Percentiles rank a stretch among this genome's conserved stretches.
Conservation (phyloP, 2,329 filamentous ascomycete genomes). For the Pestalotiopsis sp. region DNA sequence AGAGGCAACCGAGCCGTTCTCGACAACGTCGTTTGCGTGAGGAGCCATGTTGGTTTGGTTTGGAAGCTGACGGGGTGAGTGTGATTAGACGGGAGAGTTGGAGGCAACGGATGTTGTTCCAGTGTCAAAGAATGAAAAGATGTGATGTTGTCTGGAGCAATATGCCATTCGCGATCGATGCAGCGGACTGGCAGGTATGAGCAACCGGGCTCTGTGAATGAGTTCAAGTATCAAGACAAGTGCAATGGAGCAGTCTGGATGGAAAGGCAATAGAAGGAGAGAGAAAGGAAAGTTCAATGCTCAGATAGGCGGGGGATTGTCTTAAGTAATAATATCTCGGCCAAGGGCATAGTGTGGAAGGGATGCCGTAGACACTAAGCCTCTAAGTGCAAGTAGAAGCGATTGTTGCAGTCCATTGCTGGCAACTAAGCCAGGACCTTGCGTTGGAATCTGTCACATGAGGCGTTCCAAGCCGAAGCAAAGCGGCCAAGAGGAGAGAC, state of each 20-base stretch:
- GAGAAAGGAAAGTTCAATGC: constrained; percentile 2
- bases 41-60: constrained; percentile 50
- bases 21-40: constrained; percentile 49
- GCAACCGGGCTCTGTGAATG: background rate
- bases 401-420: constrained; percentile 31
- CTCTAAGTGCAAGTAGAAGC: constrained; percentile 59
- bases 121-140: constrained; percentile 7
- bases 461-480: constrained; percentile 21
- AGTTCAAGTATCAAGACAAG: background rate
- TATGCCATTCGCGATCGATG: constrained; percentile 5
- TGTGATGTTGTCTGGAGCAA: constrained; percentile 6
- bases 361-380: constrained; percentile 41
- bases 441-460: constrained; percentile 20
- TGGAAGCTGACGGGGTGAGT: background rate
- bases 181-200: background rate
- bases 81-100: background rate
- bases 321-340: constrained; percentile 28
- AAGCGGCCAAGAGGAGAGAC: constrained; percentile 16
- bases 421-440: constrained; percentile 8
- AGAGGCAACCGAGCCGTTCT: constrained; percentile 32
- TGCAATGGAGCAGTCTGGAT: background rate
- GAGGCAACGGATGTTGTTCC: background rate
- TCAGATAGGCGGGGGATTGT: constrained; percentile 19
- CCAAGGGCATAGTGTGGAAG: constrained; percentile 5
- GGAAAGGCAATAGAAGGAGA: background rate